phyloP scores from a whole-genome alignment of 768 basidiomycete genomes.

The Agaricus subrufescens region DNA sequence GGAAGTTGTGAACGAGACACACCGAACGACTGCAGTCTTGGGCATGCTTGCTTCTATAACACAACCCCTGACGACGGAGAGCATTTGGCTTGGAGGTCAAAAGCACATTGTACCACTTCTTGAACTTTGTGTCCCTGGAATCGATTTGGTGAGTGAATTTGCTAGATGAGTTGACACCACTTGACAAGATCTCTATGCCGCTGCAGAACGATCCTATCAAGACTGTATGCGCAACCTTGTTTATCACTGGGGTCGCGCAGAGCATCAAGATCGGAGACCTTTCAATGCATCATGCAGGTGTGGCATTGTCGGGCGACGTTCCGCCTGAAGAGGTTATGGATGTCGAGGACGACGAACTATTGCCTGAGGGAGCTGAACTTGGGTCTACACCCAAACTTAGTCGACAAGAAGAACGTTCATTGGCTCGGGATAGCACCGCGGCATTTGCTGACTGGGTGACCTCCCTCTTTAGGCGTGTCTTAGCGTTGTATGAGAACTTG shows the following conservation, averaged over 20 bases:
- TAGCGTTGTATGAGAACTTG: constrained; percentile 85
- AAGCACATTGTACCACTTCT: constrained; percentile 85
- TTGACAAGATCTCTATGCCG: background rate
- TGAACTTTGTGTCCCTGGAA: constrained; percentile 86
- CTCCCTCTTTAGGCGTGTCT: constrained; percentile 70
- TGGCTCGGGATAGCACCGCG: constrained; percentile 75
- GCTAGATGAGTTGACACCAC: background rate
- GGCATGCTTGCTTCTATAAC: constrained; percentile 78
- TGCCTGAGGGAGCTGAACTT: constrained; percentile 51
- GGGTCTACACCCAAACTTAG: constrained; percentile 38
- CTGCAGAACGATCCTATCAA: constrained; percentile 74
- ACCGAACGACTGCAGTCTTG: constrained; percentile 87
- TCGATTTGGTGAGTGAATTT: constrained; percentile 63
- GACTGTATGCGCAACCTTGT: constrained; percentile 75
- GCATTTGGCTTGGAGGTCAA: constrained; percentile 79
- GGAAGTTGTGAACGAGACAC: constrained; percentile 94
- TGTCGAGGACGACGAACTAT: constrained; percentile 37
- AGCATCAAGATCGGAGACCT: constrained; percentile 77
- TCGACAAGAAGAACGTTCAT: constrained; percentile 63
- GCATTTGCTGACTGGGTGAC: constrained; percentile 82
- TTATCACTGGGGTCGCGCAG: constrained; percentile 69
- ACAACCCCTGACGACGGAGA: constrained; percentile 71
- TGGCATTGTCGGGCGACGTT: constrained; percentile 48
- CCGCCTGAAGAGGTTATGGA: constrained; percentile 53
- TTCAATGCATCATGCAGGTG: constrained; percentile 54